phyloP scores from a whole-genome alignment of 305 asterid genomes.

The Solanum aculeatissimum region DNA sequence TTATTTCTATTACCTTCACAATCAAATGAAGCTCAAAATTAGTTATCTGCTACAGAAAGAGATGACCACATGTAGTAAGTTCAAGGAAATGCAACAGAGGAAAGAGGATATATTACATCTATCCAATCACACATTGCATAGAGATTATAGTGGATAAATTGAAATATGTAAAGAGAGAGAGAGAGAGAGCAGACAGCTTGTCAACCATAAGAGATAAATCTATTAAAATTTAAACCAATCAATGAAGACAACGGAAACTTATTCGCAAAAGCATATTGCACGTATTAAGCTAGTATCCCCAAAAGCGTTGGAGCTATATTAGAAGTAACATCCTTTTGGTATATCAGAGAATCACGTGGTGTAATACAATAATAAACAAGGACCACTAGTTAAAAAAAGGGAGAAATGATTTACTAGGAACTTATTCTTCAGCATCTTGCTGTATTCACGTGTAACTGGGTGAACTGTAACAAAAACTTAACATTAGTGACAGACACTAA shows the following conservation, averaged over 20 bases:
- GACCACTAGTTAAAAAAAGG: neutral
- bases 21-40: neutral
- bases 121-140: neutral
- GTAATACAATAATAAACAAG: neutral
- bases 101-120: neutral
- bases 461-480: neutral
- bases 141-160: neutral
- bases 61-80: neutral
- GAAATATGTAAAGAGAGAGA: neutral
- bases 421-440: neutral
- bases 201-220: neutral
- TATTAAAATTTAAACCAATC: neutral
- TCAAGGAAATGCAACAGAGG: neutral
- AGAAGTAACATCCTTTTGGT: neutral
- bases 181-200: neutral
- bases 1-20: neutral
- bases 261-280: neutral
- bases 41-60: neutral
- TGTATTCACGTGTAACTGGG: neutral
- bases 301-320: neutral
- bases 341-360: neutral
- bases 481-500: conserved; percentile 18
- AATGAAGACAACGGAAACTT: neutral
- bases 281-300: neutral
- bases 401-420: neutral